Conservation (phyloP, 306 rosid genomes). For the Cyclanthera cordifolia region DNA sequence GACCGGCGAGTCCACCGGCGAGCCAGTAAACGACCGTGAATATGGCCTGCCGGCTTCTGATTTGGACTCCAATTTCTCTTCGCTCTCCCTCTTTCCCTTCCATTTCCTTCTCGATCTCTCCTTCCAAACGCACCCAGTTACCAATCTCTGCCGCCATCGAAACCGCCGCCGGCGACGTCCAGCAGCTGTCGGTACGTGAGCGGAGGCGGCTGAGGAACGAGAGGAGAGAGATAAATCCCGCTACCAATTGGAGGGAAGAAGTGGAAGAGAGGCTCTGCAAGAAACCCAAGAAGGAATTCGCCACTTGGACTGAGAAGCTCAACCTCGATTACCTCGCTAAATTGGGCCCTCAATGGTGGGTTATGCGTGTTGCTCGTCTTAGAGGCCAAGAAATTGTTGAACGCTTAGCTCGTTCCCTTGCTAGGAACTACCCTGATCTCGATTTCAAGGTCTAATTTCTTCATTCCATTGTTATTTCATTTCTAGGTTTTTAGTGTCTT, state of each 20-base stretch:
- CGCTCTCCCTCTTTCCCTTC: conserved; percentile 20
- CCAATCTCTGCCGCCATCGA: conserved; percentile 42
- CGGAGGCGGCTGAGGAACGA: conserved; percentile 58
- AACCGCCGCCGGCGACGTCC: conserved; percentile 9
- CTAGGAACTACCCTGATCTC: conserved; percentile 40
- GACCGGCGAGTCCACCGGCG: neutral
- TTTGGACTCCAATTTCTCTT: conserved; percentile 38
- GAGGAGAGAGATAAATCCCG: conserved; percentile 47
- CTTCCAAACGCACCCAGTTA: conserved; percentile 14
- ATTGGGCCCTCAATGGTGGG: conserved; percentile 83
- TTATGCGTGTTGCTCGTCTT: conserved; percentile 44
- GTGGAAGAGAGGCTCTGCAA: conserved; percentile 59
- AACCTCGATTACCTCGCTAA: conserved; percentile 58
- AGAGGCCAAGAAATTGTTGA: conserved; percentile 45
- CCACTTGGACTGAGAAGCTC: conserved; percentile 60
- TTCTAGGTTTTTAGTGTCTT: neutral
- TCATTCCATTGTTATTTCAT: neutral
- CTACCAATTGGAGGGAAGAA: conserved; percentile 55
- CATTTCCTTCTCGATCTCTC: conserved; percentile 12
- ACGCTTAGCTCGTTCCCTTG: conserved; percentile 51
- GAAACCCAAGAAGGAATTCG: conserved; percentile 57
- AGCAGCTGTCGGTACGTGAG: conserved; percentile 47
- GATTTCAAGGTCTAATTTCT: conserved; percentile 40
- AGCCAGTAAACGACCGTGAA: neutral
- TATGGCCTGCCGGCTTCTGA: conserved; percentile 43